A percentile compares a stretch with the other conserved stretches of the same genome.
Conservation (phyloP, 2,329 filamentous ascomycete genomes). For the Hypoxylon sp. region DNA sequence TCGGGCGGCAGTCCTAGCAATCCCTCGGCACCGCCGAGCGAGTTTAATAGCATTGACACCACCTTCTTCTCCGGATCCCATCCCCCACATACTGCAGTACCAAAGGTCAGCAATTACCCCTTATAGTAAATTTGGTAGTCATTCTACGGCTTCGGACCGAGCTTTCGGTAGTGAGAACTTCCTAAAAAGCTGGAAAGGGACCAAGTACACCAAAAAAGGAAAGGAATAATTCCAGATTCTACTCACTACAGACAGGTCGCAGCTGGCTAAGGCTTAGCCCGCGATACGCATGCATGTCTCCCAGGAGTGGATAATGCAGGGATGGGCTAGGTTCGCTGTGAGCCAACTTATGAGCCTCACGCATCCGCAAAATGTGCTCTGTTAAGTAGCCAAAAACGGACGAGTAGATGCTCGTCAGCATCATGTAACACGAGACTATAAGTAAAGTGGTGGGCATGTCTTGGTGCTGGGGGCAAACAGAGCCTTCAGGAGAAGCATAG, state of each 20-base stretch:
- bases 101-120: not conserved
- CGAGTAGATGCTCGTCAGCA: slow-evolving; percentile 9
- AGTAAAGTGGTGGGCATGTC: slow-evolving; percentile 13
- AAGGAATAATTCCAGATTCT: not conserved
- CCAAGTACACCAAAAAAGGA: not conserved
- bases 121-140: not conserved
- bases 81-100: slow-evolving; percentile 8
- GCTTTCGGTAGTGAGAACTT: not conserved
- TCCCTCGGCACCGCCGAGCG: slow-evolving; percentile 11
- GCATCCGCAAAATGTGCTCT: slow-evolving; percentile 12
- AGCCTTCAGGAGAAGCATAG: slow-evolving; percentile 1
- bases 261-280: slow-evolving; percentile 11
- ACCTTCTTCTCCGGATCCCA: slow-evolving; percentile 19
- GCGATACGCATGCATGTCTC: slow-evolving; percentile 18
- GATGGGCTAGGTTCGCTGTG: not conserved
- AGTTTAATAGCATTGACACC: slow-evolving; percentile 14
- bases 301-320: slow-evolving; percentile 14
- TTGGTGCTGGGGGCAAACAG: not conserved
- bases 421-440: slow-evolving; percentile 16
- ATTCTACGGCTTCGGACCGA: not conserved
- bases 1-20: slow-evolving; percentile 7
- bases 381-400: slow-evolving; percentile 12
- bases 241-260: slow-evolving; percentile 17
- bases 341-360: slow-evolving; percentile 7
- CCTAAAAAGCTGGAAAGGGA: not conserved